Base-by-base conservation (phyloP, 2,329 filamentous ascomycete species). In the Aspergillus uvarum region DNA sequence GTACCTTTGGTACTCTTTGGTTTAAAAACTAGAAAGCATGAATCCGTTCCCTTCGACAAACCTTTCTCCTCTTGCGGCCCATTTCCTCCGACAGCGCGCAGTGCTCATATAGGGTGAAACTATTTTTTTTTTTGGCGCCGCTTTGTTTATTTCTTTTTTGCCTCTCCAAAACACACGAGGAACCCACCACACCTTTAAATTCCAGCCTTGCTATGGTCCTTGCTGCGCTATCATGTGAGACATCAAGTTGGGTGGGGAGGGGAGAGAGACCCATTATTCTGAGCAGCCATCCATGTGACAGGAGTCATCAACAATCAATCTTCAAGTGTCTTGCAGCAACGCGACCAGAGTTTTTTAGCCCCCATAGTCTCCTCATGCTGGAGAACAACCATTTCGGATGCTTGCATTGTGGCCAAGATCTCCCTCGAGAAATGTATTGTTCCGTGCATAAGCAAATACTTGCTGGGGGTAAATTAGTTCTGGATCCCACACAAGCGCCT, bases 181-280 rank as follows among this genome's bases (percentile, higher is more conserved):
- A 44, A 16, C 14, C 38, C 38, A 44, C 38, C 38, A 44, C 38
- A 54, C 50, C 35, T 59, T 31, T 48, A 61, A 35, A 47, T 21
- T 48, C 58, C 49, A 56, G 42, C 19, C 22, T 47, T 47, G 56
- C 59, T 52, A 51, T 56, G 56, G 32, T 51, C 54, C 26, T 14
- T 44, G 26, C 47, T 47, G 42, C 47, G 12, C 56, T 22, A 63
- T 63, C 58, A 64, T 63, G 60, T 63, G 62, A 58, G 47, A 32
- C 44, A 47, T 35, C 31, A 10, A 29, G 12, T 35, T 35, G 32
- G 32, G 32, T 35, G 32, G 26, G 7, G 26, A 6, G 26, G n/a
- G 38, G 24, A n/a, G 8, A 19, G 38, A 19, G 11, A 5, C 50
- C 51, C 52, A 35, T 49, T 44, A 42, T 52, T 12, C 56, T 58